Base-by-base conservation (phyloP, 257 asterid species). In the Knoxia roxburghii region DNA sequence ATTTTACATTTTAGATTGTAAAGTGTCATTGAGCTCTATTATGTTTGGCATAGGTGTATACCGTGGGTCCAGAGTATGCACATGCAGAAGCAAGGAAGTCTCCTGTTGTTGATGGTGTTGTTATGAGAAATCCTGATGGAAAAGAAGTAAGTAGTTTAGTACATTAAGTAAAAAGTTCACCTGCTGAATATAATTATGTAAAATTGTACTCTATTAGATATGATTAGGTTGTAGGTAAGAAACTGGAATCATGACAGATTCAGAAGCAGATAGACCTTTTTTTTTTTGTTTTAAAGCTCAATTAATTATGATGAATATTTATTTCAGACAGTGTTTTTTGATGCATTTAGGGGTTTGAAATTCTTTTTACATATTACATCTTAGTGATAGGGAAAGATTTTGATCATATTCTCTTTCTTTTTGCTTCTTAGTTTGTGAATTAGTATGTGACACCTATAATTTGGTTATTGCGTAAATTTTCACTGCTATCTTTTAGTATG, bases 61-160 rank as follows among this genome's bases (percentile, higher is more conserved):
- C 99, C 24, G 97, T 90, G 68, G 97, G 99, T 61, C 96, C 97
- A 14, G 99, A 93, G 75, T 93, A 93, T 73, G 99, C 99, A 54
- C 99, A 93, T 76, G 97, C 99, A 43, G 99, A 93, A 83, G 99
- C 99, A 46, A 87, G 99, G 75, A 93, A 93, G 76, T 93, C 99
- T 81, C 99, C 99, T 32, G 99, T 93, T 68, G 99, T 93, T 62
- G 99, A 93, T 77, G 99, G 99, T 12, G 99, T 93, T 77, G 99
- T 93, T n/a, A 90, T 90, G 97, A 82, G 99, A 87, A 90, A 93
- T 69, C 95, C 90, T 61, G 96, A 93, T 71, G 99, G 99, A 62
- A 93, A 93, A 87, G 99, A 93, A 81, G 99, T 93, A 82, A 77
- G 95, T 73, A 65, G 20, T 67, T 56, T 24, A 21, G 27, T 15